A percentile compares a stretch with the other conserved stretches of the same genome.
Conservation (phyloP, 2,329 filamentous ascomycete genomes). For the Cladosporium austrohemisphaericum region DNA sequence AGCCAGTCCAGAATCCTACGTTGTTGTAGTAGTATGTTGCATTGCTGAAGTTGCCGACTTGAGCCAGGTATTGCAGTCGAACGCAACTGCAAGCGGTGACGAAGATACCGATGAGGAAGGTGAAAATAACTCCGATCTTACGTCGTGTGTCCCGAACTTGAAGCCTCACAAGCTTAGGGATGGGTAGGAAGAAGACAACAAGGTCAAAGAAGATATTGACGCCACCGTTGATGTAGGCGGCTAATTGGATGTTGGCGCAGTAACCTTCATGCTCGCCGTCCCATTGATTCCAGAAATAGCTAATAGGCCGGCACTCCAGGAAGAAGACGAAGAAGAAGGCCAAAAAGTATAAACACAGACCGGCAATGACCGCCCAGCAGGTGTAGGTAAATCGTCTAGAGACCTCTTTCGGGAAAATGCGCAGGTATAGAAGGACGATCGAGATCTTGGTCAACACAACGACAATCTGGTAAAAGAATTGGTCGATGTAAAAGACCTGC, state of each 20-base stretch:
- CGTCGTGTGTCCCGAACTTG: background rate
- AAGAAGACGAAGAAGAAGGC: background rate
- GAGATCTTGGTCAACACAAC: slow-evolving; percentile 4
- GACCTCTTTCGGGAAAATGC: slow-evolving; percentile 6
- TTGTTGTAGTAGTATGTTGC: slow-evolving; percentile 24
- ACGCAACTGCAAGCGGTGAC: slow-evolving; percentile 21
- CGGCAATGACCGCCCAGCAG: background rate
- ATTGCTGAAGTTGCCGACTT: slow-evolving; percentile 17
- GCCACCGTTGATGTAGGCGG: background rate
- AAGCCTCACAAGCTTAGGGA: slow-evolving; percentile 1
- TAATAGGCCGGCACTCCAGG: background rate
- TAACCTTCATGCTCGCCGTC: slow-evolving; percentile 9
- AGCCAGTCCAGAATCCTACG: slow-evolving; percentile 21
- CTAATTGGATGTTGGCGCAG: background rate
- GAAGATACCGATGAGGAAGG: slow-evolving; percentile 19
- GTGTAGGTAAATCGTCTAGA: background rate
- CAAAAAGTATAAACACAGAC: background rate
- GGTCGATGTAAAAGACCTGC: slow-evolving; percentile 1
- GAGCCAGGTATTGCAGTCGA: slow-evolving; percentile 17
- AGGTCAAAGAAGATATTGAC: slow-evolving; percentile 5
- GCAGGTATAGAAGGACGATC: slow-evolving; percentile 5
- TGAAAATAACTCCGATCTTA: background rate
- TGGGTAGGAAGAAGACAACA: background rate
- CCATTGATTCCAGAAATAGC: background rate
- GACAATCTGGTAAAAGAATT: background rate